phyloP scores from a whole-genome alignment of 2,329 filamentous ascomycete species.

The Pseudocercospora macadamiae region DNA sequence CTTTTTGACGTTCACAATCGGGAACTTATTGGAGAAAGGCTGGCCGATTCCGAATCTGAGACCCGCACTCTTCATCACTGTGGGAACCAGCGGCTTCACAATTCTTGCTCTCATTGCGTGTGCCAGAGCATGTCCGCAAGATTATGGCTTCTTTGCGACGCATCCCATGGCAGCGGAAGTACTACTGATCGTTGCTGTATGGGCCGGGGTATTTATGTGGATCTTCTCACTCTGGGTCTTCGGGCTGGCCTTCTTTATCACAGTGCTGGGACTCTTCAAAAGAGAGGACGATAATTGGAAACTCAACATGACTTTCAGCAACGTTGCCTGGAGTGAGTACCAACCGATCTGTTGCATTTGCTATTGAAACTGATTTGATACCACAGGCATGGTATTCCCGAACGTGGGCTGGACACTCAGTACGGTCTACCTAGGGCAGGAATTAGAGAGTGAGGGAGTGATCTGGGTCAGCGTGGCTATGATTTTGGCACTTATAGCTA shows the following conservation, averaged over 20 bases:
- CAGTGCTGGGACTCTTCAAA: slow-evolving; percentile 14
- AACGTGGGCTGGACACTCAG: slow-evolving; percentile 66
- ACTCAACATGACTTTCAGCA: slow-evolving; percentile 20
- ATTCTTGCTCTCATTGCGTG: slow-evolving; percentile 33
- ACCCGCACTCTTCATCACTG: slow-evolving; percentile 54
- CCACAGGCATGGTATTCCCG: slow-evolving; percentile 62
- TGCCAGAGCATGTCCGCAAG: slow-evolving; percentile 24
- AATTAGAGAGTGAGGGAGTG: slow-evolving; percentile 55
- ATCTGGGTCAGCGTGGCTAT: slow-evolving; percentile 59
- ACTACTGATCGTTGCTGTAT: slow-evolving; percentile 31
- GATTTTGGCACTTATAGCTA: slow-evolving; percentile 58
- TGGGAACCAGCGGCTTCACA: slow-evolving; percentile 45
- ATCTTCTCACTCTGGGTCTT: slow-evolving; percentile 53
- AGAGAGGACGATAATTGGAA: slow-evolving; percentile 20
- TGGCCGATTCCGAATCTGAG: slow-evolving; percentile 46
- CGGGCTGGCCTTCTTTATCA: slow-evolving; percentile 23
- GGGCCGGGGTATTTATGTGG: slow-evolving; percentile 51
- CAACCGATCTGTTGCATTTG: background rate
- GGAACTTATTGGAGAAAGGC: slow-evolving; percentile 45
- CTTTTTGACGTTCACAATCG: slow-evolving; percentile 46
- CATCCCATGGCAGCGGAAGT: slow-evolving; percentile 30
- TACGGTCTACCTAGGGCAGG: slow-evolving; percentile 58
- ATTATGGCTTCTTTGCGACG: slow-evolving; percentile 31
- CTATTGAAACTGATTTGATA: slow-evolving; percentile 49
- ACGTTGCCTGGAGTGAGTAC: slow-evolving; percentile 23